phyloP scores from a whole-genome alignment of 73 alveolate genomes.

The Stentor coeruleus region DNA sequence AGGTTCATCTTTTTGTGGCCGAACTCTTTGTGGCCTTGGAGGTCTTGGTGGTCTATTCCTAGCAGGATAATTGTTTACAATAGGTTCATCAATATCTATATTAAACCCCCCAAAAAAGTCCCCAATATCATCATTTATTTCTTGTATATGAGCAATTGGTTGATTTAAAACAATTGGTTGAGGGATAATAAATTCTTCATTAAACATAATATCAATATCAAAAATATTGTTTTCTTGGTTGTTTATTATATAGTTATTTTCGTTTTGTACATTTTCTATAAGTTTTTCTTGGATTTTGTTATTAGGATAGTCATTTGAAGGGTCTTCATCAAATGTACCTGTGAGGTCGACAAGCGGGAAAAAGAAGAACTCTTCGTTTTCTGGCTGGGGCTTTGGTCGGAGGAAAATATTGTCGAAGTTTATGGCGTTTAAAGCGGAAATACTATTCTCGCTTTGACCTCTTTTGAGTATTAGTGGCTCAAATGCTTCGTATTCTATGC shows the following conservation, averaged over 20 bases:
- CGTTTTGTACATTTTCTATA: not conserved
- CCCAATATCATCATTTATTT: not conserved
- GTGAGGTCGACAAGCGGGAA: not conserved
- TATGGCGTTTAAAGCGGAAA: not conserved
- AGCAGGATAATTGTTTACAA: too few relatives aligned
- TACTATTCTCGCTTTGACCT: not conserved
- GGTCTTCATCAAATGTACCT: not conserved
- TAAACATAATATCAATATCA: not conserved
- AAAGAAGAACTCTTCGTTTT: not conserved
- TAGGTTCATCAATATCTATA: not conserved
- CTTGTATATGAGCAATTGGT: too few relatives aligned
- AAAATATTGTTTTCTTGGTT: not conserved
- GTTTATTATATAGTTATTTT: too few relatives aligned
- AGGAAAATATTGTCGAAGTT: too few relatives aligned
- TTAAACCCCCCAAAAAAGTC: not conserved
- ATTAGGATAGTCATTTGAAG: too few relatives aligned
- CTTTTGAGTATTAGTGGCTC: not conserved
- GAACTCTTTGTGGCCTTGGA: not conserved
- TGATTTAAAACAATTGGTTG: not conserved
- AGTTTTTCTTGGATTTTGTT: not conserved
- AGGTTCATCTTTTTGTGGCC: not conserved
- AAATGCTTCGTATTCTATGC: not conserved
- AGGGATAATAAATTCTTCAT: not conserved
- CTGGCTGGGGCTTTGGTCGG: too few relatives aligned
- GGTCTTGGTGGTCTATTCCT: not conserved